phyloP scores from a whole-genome alignment of 2,329 filamentous ascomycete genomes.

The Aureobasidium musti region DNA sequence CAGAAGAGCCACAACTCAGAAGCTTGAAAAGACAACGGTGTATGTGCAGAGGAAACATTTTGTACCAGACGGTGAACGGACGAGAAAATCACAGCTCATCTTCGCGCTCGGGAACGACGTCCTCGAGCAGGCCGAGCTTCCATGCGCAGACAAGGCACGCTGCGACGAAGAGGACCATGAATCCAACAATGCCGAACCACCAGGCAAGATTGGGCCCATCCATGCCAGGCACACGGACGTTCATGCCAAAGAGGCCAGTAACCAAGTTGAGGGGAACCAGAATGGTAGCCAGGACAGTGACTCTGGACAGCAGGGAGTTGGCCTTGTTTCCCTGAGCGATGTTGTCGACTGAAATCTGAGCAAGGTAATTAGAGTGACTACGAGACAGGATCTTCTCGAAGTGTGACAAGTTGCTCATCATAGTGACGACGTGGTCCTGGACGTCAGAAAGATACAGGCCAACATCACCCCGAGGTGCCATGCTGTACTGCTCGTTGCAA shows the following conservation, averaged over 20 bases:
- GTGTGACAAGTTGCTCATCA: slow-evolving; percentile 94
- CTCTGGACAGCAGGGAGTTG: slow-evolving; percentile 89
- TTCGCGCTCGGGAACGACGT: slow-evolving; percentile 21
- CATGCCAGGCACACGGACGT: slow-evolving; percentile 71
- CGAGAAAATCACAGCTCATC: slow-evolving; percentile 1
- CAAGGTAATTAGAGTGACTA: slow-evolving; percentile 93
- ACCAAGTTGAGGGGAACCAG: slow-evolving; percentile 95
- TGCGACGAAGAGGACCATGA: slow-evolving; percentile 52
- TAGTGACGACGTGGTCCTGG: slow-evolving; percentile 98
- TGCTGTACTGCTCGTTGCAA: slow-evolving; percentile 95
- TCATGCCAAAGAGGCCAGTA: slow-evolving; percentile 86
- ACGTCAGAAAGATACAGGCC: slow-evolving; percentile 96
- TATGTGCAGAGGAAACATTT: neutral
- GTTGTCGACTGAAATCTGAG: slow-evolving; percentile 89
- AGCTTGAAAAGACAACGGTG: neutral
- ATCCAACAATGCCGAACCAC: slow-evolving; percentile 63
- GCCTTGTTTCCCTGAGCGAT: slow-evolving; percentile 84
- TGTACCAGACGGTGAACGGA: neutral
- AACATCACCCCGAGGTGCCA: slow-evolving; percentile 94
- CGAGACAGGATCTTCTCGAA: slow-evolving; percentile 97
- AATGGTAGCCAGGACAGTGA: slow-evolving; percentile 90
- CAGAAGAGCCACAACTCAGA: neutral
- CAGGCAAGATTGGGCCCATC: slow-evolving; percentile 50
- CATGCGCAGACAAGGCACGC: slow-evolving; percentile 47
- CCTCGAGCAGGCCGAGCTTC: slow-evolving; percentile 43